Evolutionary conservation across 2,329 filamentous ascomycete genomes (phyloP).

Genomic region (Lachnellula suecica): DNA sequence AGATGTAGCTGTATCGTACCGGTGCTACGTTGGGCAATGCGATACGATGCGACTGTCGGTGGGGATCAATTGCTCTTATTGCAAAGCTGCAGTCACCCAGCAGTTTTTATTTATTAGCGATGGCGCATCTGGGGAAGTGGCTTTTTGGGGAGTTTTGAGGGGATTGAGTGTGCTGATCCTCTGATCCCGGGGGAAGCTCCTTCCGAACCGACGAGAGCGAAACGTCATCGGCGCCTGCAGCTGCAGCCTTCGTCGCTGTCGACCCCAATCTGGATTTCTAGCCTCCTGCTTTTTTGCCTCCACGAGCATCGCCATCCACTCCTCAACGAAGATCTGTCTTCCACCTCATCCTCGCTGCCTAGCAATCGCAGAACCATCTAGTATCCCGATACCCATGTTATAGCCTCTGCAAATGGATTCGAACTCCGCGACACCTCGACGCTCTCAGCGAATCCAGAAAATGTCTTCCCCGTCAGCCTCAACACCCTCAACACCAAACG

Average conservation of each 20-base stretch:
- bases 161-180: background rate
- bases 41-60: no score
- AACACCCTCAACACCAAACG: slow-evolving; percentile 7
- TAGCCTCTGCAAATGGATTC: slow-evolving; percentile 29
- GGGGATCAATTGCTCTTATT: no score
- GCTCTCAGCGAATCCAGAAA: slow-evolving; percentile 27
- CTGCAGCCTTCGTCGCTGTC: no score
- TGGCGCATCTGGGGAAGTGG: background rate
- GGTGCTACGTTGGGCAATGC: background rate
- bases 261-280: no score
- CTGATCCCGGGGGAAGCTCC: background rate
- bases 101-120: no score
- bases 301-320: slow-evolving; percentile 1
- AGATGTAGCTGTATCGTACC: background rate
- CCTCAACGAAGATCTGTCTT: slow-evolving; percentile 16
- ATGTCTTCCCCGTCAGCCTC: slow-evolving; percentile 16
- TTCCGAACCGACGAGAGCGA: background rate
- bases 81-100: no score
- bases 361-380: slow-evolving; percentile 10
- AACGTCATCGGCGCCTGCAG: slow-evolving; percentile 17
- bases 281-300: background rate
- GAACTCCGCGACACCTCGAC: slow-evolving; percentile 26
- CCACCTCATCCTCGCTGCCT: slow-evolving; percentile 15
- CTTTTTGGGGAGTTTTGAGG: background rate
- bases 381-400: slow-evolving; percentile 19